Conservation (phyloP, 2,329 filamentous ascomycete genomes). For the Arachnomyces sp. region DNA sequence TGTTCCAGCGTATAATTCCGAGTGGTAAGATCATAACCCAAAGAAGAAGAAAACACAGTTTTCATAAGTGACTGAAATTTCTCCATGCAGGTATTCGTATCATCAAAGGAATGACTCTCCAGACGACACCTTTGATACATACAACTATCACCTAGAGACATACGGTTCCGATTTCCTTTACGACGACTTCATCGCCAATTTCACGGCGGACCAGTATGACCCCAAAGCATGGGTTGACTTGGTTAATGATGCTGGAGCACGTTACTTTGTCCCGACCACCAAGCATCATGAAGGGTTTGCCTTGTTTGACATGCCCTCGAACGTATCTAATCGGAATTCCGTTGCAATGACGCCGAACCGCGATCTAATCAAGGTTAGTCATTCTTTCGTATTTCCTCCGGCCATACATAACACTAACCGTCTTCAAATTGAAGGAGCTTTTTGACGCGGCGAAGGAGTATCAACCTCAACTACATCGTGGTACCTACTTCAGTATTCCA, state of each 20-base stretch:
- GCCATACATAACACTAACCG: too few relatives aligned
- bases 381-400: too few relatives aligned
- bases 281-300: slow-evolving; percentile 46
- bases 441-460: slow-evolving; percentile 40
- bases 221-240: slow-evolving; percentile 11
- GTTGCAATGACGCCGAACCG: slow-evolving; percentile 36
- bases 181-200: slow-evolving; percentile 9
- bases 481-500: too few relatives aligned
- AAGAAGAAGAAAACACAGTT: neutral
- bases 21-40: slow-evolving; percentile 7
- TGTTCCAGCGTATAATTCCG: slow-evolving; percentile 9
- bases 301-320: slow-evolving; percentile 33
- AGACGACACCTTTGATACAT: neutral
- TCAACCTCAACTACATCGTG: too few relatives aligned
- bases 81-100: neutral
- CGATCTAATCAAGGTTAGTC: slow-evolving; percentile 15
- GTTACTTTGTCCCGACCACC: slow-evolving; percentile 37
- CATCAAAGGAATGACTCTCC: too few relatives aligned
- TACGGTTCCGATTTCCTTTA: slow-evolving; percentile 7
- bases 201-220: slow-evolving; percentile 7
- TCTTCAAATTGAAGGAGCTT: slow-evolving; percentile 28
- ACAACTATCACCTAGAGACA: neutral
- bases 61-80: neutral
- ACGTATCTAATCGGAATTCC: slow-evolving; percentile 34
- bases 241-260: slow-evolving; percentile 8